phyloP scores from a whole-genome alignment of 352 stramenopile species.

The Globisporangium abappressorium region DNA sequence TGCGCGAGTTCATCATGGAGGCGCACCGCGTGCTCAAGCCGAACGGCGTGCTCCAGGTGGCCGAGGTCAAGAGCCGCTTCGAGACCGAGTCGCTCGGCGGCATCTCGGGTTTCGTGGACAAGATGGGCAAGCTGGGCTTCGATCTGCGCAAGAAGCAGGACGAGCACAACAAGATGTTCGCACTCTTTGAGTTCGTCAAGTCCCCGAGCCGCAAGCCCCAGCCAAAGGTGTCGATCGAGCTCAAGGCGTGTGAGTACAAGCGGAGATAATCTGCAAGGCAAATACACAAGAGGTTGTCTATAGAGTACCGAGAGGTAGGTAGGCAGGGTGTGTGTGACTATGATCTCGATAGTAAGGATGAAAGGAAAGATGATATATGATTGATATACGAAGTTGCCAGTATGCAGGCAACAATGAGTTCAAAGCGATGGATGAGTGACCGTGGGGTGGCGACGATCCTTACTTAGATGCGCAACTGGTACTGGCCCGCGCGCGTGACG shows the following conservation, averaged over 20 bases:
- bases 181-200: constrained; percentile 82
- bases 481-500: constrained; percentile 96
- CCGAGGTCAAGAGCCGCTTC: constrained; percentile 84
- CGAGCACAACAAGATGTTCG: constrained; percentile 86
- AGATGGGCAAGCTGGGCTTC: constrained; percentile 63
- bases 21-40: constrained; percentile 93
- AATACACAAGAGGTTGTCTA: neutral
- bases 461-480: constrained; percentile 95
- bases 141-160: constrained; percentile 66
- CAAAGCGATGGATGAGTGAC: neutral
- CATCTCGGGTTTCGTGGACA: constrained; percentile 59
- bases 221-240: constrained; percentile 47
- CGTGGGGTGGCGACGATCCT: too few species aligned
- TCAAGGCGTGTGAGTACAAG: constrained; percentile 88
- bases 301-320: neutral
- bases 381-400: neutral
- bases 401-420: neutral
- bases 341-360: constrained; percentile 5
- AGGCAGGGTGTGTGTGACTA: neutral
- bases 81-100: constrained; percentile 67
- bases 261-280: constrained; percentile 37
- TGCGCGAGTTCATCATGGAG: constrained; percentile 96
- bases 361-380: neutral
- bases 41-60: constrained; percentile 88
- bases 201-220: constrained; percentile 42